Evolutionary conservation across 768 basidiomycete genomes (phyloP), one percentile per base, ranked within the genome.

Genomic region (Pisolithus tinctorius): DNA sequence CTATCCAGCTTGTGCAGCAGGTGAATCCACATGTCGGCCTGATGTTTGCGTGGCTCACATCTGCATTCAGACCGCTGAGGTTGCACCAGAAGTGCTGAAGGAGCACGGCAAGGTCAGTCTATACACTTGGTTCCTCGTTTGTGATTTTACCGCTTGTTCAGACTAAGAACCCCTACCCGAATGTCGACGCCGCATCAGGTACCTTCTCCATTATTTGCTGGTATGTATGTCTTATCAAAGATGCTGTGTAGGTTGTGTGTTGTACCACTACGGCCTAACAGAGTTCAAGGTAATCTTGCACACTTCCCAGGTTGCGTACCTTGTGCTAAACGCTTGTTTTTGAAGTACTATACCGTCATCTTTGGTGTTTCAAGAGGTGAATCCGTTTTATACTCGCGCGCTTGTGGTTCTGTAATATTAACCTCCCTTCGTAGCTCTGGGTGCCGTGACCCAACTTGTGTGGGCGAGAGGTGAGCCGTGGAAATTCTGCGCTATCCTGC

Each of bases 311-410:
- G 13, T 17, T 46, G 5, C 2, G 43, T 2, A 16, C 37, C 49
- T 57, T 48, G 51, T 31, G 40, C 61, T 25, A 55, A 31, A n/a
- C 47, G 9, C 56, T 23, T 23, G 34, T 34, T 51, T 39, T 46
- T 40, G 20, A 64, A 92, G 85, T 98, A 95, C 71, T 98, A 98
- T 74, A 99, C 96, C 43, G 96, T 98, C 57, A 93, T 97, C 59
- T 97, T 98, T 65, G 95, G 93, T 70, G 92, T 97, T 52, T 95
- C 92, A 7, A 78, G 93, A 74, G 87, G 86, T 86, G 58, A 51
- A 69, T 62, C 11, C 14, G 34, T 36, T 47, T 47, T 20, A 45
- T 17, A 1, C 31, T 53, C n/a, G 26, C 27, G 29, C 13, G 25
- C 48, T 48, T 1, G 26, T 7, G 47, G 44, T 36, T 20, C 37